Evolutionary conservation across 2,329 filamentous ascomycete species (phyloP).

Genomic region (Hymenoscyphus linearis): DNA sequence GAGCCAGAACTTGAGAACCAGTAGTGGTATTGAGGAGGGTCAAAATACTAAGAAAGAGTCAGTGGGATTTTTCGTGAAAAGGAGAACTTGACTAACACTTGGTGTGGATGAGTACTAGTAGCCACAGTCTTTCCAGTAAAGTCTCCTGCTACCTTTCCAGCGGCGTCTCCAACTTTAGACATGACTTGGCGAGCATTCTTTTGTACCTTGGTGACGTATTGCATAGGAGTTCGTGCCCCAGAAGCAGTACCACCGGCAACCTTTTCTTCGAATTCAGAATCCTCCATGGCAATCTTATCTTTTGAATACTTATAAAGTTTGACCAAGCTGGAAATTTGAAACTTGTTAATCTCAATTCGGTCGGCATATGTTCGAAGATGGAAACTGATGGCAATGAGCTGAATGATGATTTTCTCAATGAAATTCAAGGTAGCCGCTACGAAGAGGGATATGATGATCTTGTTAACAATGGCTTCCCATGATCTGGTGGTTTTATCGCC

Average conservation of each 20-base stretch:
- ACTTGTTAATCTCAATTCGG: conserved; percentile 87
- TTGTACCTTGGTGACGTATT: conserved; percentile 61
- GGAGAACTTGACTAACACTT: conserved; percentile 47
- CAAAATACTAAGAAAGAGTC: conserved; percentile 45
- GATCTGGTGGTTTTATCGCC: conserved; percentile 45
- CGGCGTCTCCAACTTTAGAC: conserved; percentile 77
- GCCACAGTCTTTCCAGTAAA: conserved; percentile 72
- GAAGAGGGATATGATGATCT: conserved; percentile 81
- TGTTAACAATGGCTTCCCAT: conserved; percentile 79
- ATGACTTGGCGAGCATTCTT: conserved; percentile 71
- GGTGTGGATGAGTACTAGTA: conserved; percentile 71
- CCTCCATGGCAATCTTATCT: conserved; percentile 59
- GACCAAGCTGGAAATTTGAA: conserved; percentile 66
- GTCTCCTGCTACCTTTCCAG: conserved; percentile 81
- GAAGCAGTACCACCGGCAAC: conserved; percentile 32
- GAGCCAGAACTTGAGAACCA: conserved; percentile 77
- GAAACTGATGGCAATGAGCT: conserved; percentile 91
- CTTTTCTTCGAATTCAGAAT: conserved; percentile 65
- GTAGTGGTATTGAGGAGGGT: conserved; percentile 67
- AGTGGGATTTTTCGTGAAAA: conserved; percentile 5
- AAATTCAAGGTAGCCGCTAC: conserved; percentile 76
- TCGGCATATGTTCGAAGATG: conserved; percentile 87
- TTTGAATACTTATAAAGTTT: conserved; percentile 62
- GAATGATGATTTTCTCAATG: conserved; percentile 87
- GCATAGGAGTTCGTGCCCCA: conserved; percentile 62